Conservation (phyloP, 352 stramenopile species). For the Phytopythium sindhum region DNA sequence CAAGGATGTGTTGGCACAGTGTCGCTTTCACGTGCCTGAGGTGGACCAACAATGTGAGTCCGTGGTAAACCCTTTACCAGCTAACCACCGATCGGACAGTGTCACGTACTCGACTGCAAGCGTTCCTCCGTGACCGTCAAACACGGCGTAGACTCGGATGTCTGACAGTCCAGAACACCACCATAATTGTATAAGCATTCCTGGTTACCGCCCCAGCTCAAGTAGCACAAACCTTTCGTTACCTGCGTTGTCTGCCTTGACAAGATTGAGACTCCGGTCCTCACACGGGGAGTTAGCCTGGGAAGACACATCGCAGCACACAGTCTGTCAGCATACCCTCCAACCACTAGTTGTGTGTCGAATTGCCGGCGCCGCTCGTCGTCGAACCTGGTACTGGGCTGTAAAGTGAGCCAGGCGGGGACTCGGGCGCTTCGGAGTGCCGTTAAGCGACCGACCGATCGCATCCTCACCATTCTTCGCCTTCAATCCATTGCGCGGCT, state of each 20-base stretch:
- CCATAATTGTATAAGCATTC: not conserved
- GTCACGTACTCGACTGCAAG: constrained; percentile 60
- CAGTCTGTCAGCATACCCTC: not conserved
- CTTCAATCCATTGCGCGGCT: not conserved
- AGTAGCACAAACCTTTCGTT: not conserved
- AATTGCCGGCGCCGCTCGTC: not conserved
- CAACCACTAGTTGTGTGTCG: not conserved
- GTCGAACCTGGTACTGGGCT: constrained; percentile 52
- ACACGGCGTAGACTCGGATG: constrained; percentile 50
- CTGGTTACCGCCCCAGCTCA: not conserved
- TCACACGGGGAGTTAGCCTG: constrained; percentile 63
- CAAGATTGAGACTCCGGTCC: constrained; percentile 57
- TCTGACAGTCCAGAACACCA: constrained; percentile 11
- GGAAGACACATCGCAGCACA: not conserved
- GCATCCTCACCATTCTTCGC: constrained; percentile 5
- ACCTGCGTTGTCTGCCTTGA: constrained; percentile 34
- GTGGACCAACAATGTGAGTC: not conserved
- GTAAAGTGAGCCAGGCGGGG: constrained; percentile 35
- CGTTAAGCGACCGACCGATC: not conserved
- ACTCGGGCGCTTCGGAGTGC: constrained; percentile 1
- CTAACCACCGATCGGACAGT: not conserved
- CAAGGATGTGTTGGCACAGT: constrained; percentile 37
- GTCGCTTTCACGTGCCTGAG: constrained; percentile 32
- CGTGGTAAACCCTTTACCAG: not conserved
- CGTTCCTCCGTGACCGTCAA: constrained; percentile 66